Evolutionary conservation across 371 early-diverging fungal species (phyloP).

Genomic region (Mortierella sp.): DNA sequence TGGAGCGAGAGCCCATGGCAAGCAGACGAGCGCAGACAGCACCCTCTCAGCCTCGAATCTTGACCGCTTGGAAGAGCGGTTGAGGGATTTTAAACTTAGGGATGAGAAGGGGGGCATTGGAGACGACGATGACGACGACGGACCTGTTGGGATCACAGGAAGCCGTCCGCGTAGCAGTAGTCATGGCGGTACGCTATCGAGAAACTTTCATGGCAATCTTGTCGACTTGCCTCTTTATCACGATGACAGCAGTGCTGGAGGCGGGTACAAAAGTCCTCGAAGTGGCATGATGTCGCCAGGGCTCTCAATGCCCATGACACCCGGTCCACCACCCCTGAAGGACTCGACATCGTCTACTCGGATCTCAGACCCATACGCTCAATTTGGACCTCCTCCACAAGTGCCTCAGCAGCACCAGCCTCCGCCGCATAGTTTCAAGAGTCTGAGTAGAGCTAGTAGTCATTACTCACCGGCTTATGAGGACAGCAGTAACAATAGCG

Average conservation of each 20-base stretch:
- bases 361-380: conserved; percentile 30
- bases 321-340: conserved; percentile 41
- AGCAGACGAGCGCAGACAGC: conserved; percentile 43
- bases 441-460: conserved; percentile 37
- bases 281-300: conserved; percentile 40
- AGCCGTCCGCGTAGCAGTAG: conserved; percentile 1
- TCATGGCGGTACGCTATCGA: conserved; percentile 6
- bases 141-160: not conserved
- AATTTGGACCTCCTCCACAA: conserved; percentile 37
- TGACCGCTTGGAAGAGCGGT: conserved; percentile 36
- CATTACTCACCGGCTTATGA: conserved; percentile 21
- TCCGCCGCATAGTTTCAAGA: conserved; percentile 17
- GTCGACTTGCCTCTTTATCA: conserved; percentile 33
- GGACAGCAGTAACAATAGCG: conserved; percentile 8
- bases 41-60: conserved; percentile 40
- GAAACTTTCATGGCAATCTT: conserved; percentile 46
- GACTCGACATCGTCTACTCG: conserved; percentile 28
- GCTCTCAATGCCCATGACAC: conserved; percentile 16
- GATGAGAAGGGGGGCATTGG: conserved; percentile 25
- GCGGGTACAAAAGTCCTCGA: conserved; percentile 19
- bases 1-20: conserved; percentile 23
- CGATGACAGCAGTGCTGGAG: conserved; percentile 20
- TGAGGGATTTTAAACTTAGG: conserved; percentile 56
- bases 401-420: conserved; percentile 23
- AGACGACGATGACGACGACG: conserved; percentile 4